These are phyloP conservation scores for Saturnispora ahearnii DNA, from an alignment of 805 yeast genomes.

Conservation along the genomic window DNA sequence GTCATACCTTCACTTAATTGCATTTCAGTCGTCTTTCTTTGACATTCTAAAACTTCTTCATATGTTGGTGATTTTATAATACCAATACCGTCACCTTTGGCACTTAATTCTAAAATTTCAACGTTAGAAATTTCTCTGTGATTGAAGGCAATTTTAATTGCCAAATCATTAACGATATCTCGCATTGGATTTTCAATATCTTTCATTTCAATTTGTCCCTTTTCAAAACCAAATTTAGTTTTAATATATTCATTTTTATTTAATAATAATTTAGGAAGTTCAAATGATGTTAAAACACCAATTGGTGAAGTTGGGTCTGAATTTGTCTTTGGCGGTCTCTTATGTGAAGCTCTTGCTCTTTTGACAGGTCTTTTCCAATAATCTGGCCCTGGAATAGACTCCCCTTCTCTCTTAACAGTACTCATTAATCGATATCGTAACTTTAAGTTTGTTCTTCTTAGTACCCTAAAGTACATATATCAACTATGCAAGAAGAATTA, in stretches of 20 bases:
- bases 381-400: background rate
- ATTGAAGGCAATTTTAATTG: slow-evolving; percentile 34
- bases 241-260: slow-evolving; percentile 22
- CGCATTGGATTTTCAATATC: slow-evolving; percentile 59
- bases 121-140: slow-evolving; percentile 56
- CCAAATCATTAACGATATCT: slow-evolving; percentile 51
- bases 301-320: slow-evolving; percentile 67
- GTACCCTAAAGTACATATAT: background rate
- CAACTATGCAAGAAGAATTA: background rate
- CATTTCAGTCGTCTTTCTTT: slow-evolving; percentile 9
- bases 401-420: background rate
- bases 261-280: slow-evolving; percentile 51
- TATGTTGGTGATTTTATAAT: slow-evolving; percentile 50
- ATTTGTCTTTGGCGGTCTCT: slow-evolving; percentile 32
- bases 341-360: slow-evolving; percentile 42
- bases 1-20: slow-evolving; percentile 8
- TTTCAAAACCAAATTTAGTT: slow-evolving; percentile 2
- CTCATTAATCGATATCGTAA: background rate
- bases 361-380: slow-evolving; percentile 7
- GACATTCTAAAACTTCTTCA: slow-evolving; percentile 17
- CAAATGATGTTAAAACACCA: slow-evolving; percentile 63
- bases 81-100: slow-evolving; percentile 87
- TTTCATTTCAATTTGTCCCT: slow-evolving; percentile 29
- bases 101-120: slow-evolving; percentile 46
- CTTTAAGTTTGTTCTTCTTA: background rate